Conservation (phyloP, 108 stramenopile species). For the Fragilariopsis cylindrus region DNA sequence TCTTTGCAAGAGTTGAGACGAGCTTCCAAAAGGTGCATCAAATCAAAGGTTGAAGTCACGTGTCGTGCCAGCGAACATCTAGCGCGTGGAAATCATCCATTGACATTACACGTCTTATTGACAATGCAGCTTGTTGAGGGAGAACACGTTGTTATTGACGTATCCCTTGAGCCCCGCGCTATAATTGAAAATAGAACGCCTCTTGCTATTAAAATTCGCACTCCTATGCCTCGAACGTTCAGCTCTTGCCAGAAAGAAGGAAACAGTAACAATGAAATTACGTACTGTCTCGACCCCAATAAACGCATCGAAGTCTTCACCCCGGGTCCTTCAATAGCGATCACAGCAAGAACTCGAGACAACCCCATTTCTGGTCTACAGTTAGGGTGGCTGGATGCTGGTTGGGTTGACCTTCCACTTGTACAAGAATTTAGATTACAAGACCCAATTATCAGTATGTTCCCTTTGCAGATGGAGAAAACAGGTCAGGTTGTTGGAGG, state of each 20-base stretch:
- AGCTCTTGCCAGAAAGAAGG: conserved; percentile 19
- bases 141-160: conserved; percentile 51
- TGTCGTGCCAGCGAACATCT: conserved; percentile 11
- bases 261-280: conserved; percentile 19
- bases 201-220: conserved; percentile 55
- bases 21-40: neutral
- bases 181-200: conserved; percentile 70
- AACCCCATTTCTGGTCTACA: conserved; percentile 63
- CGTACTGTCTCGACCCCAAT: conserved; percentile 49
- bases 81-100: conserved; percentile 12
- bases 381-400: conserved; percentile 79
- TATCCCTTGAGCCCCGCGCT: conserved; percentile 68
- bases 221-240: conserved; percentile 85
- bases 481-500: conserved; percentile 18
- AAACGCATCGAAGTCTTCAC: conserved; percentile 75
- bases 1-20: conserved; percentile 18
- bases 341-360: conserved; percentile 62
- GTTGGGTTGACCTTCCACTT: conserved; percentile 77
- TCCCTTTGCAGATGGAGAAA: conserved; percentile 52
- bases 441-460: conserved; percentile 61
- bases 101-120: conserved; percentile 48
- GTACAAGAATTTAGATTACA: conserved; percentile 45
- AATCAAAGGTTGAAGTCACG: conserved; percentile 24
- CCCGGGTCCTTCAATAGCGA: conserved; percentile 77
- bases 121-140: conserved; percentile 48